phyloP scores from a whole-genome alignment of 2,329 filamentous ascomycete genomes.

The Fusarium citri region DNA sequence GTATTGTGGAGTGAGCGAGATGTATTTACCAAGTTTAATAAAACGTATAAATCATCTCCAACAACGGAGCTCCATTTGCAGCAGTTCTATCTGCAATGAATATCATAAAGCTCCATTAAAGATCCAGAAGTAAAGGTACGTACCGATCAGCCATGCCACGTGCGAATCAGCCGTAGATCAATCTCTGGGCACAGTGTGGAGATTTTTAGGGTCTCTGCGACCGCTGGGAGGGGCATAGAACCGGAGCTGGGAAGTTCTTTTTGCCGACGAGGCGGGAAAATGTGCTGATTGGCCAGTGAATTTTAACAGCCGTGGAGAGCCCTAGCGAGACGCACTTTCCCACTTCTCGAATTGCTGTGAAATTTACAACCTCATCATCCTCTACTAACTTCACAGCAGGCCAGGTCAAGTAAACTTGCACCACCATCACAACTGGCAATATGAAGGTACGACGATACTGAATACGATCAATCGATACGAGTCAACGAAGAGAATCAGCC shows the following conservation, averaged over 20 bases:
- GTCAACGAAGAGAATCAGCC: background rate
- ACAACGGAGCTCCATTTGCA: background rate
- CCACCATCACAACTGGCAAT: conserved; percentile 60
- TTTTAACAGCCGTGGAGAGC: conserved; percentile 46
- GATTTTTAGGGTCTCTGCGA: conserved; percentile 12
- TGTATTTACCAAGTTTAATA: background rate
- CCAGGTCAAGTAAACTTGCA: conserved; percentile 58
- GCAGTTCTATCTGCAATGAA: background rate
- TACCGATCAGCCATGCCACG: conserved; percentile 1
- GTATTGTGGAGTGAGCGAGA: background rate
- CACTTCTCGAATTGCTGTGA: conserved; percentile 51
- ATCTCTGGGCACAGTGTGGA: conserved; percentile 17
- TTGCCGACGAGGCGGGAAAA: conserved; percentile 23
- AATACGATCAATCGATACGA: conserved; percentile 11
- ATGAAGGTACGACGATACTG: conserved; percentile 57
- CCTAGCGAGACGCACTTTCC: conserved; percentile 58
- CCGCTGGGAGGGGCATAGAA: background rate
- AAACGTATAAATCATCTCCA: background rate
- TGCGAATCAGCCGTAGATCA: background rate
- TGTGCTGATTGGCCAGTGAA: conserved; percentile 50
- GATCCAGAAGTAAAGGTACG: conserved; percentile 11
- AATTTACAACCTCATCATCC: conserved; percentile 50
- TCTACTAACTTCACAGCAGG: conserved; percentile 55
- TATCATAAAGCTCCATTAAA: background rate
- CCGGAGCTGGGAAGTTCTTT: conserved; percentile 34